A percentile compares a stretch with the other conserved stretches of the same genome.
These are phyloP conservation scores for Amanita jacksonii DNA, from an alignment of 768 basidiomycete species.

Conservation along the genomic window DNA sequence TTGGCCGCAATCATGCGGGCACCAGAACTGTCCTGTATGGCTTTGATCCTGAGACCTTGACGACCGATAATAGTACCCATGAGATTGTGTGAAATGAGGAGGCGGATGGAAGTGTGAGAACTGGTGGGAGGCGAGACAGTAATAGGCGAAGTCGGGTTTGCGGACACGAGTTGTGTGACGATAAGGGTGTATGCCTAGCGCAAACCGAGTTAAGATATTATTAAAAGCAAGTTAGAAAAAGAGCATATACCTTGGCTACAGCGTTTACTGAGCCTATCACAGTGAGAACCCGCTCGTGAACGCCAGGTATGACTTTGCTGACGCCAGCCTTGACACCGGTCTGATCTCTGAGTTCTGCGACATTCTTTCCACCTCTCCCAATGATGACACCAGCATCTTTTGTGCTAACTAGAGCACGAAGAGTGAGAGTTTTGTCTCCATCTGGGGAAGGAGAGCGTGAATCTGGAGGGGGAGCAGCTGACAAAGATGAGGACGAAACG, in stretches of 20 bases:
- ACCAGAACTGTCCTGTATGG: slow-evolving; percentile 93
- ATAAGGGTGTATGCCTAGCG: slow-evolving; percentile 89
- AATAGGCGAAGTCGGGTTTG: slow-evolving; percentile 64
- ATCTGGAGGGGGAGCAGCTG: slow-evolving; percentile 47
- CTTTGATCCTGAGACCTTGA: slow-evolving; percentile 94
- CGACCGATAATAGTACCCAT: slow-evolving; percentile 99
- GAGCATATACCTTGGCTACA: slow-evolving; percentile 69
- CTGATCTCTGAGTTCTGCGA: slow-evolving; percentile 91
- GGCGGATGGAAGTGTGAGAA: slow-evolving; percentile 83
- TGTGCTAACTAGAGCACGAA: slow-evolving; percentile 91
- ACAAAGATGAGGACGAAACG: slow-evolving; percentile 14
- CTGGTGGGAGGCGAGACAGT: slow-evolving; percentile 61
- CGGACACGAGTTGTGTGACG: slow-evolving; percentile 80
- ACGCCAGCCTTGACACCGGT: slow-evolving; percentile 98
- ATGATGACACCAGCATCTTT: slow-evolving; percentile 98
- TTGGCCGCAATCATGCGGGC: slow-evolving; percentile 98
- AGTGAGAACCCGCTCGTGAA: slow-evolving; percentile 95
- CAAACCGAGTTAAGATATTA: slow-evolving; percentile 12
- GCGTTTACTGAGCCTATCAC: slow-evolving; percentile 88
- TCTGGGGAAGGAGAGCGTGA: slow-evolving; percentile 73
- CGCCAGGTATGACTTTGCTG: slow-evolving; percentile 95
- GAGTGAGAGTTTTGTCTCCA: slow-evolving; percentile 69
- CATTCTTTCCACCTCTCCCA: slow-evolving; percentile 94
- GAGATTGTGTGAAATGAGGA: slow-evolving; percentile 96
- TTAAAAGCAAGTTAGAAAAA: slow-evolving; percentile 4